Conservation (phyloP, 352 stramenopile genomes). For the Phytophthora tentaculata region DNA sequence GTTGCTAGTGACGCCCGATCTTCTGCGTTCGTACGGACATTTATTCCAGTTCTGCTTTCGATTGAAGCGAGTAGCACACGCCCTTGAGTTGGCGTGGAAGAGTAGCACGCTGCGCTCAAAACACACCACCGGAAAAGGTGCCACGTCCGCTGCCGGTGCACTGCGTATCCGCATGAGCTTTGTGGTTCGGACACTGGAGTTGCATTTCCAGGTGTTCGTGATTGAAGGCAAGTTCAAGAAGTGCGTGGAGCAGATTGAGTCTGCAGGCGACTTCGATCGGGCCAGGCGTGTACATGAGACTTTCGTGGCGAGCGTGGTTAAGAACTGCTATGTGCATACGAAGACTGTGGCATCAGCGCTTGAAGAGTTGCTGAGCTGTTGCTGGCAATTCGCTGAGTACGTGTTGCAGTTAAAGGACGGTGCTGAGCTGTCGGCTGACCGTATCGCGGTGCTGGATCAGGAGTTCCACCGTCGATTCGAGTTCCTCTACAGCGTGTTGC, state of each 20-base stretch:
- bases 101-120: constrained; percentile 44
- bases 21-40: constrained; percentile 66
- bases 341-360: constrained; percentile 63
- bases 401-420: constrained; percentile 48
- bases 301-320: constrained; percentile 71
- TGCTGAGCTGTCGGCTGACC: constrained; percentile 33
- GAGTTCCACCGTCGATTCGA: constrained; percentile 69
- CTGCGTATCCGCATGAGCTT: constrained; percentile 78
- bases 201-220: constrained; percentile 84
- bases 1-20: constrained; percentile 60
- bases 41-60: constrained; percentile 86
- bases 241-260: constrained; percentile 57
- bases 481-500: constrained; percentile 67
- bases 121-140: constrained; percentile 9
- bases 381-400: constrained; percentile 80
- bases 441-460: constrained; percentile 48
- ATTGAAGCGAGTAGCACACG: constrained; percentile 73
- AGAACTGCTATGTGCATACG: constrained; percentile 76
- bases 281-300: constrained; percentile 75
- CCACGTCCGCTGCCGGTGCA: constrained; percentile 35
- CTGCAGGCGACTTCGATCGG: constrained; percentile 65
- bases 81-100: constrained; percentile 75
- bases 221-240: constrained; percentile 71
- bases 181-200: constrained; percentile 71
- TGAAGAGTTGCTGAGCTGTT: constrained; percentile 65